Conservation (phyloP, 1,284 basidiomycete species). For the Bondarzewia mesenterica region DNA sequence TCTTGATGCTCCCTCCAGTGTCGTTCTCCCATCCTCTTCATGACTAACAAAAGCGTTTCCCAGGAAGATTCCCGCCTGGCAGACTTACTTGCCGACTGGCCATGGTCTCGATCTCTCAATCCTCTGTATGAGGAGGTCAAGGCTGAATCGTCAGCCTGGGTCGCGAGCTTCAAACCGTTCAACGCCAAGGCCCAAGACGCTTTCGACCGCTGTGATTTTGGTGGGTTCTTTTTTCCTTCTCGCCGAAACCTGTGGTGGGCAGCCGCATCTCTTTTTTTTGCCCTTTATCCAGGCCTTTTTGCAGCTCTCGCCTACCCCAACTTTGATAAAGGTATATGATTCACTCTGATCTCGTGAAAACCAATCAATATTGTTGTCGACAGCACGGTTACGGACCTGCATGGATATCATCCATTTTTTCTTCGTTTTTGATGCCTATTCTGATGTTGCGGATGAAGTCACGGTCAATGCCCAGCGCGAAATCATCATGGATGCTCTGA, state of each 20-base stretch:
- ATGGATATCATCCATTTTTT: constrained; percentile 27
- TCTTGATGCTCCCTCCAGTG: too few relatives aligned
- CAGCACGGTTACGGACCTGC: constrained; percentile 12
- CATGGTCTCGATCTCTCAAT: too few relatives aligned
- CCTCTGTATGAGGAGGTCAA: background rate
- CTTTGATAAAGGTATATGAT: background rate
- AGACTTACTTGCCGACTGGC: too few relatives aligned
- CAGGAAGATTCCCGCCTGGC: too few relatives aligned
- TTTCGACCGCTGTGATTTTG: background rate
- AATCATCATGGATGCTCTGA: constrained; percentile 25
- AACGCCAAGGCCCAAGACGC: background rate
- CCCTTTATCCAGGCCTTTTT: background rate
- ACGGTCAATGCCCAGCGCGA: constrained; percentile 15
- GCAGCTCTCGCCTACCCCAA: background rate
- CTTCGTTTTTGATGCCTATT: constrained; percentile 28
- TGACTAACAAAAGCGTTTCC: too few relatives aligned
- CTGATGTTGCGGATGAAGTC: constrained; percentile 21
- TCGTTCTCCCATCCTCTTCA: too few relatives aligned
- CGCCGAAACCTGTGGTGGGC: too few relatives aligned
- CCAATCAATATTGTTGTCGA: background rate
- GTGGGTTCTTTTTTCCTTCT: background rate
- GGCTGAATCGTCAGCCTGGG: background rate
- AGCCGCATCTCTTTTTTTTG: too few relatives aligned
- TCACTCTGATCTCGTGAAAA: background rate
- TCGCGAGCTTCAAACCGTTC: background rate